Percentiles rank a stretch among this genome's conserved stretches.
phyloP scores from a whole-genome alignment of 331 rosid genomes.

The Arachis monticola region DNA sequence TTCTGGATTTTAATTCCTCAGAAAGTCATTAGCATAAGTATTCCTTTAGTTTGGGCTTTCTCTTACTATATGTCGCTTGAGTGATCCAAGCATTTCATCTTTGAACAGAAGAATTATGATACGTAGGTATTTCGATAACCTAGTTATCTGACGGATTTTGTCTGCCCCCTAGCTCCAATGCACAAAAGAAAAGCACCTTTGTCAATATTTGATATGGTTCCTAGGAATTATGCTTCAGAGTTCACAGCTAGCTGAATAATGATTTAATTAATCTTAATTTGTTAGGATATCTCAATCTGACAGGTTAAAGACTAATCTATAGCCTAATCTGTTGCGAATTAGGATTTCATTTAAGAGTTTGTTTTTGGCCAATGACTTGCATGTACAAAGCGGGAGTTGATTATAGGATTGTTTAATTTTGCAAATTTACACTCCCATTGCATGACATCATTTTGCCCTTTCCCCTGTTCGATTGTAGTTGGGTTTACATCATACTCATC shows the following conservation, averaged over 20 bases:
- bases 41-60: constrained; percentile 37
- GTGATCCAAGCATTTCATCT: constrained; percentile 21
- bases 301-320: too few relatives aligned
- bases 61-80: constrained; percentile 36
- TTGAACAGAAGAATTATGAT: constrained; percentile 4
- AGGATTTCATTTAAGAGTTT: too few relatives aligned
- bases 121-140: constrained; percentile 26
- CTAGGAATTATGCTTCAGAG: constrained; percentile 12
- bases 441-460: too few relatives aligned
- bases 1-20: constrained; percentile 41
- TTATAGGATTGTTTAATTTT: too few relatives aligned
- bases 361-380: too few relatives aligned
- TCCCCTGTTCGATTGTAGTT: neutral
- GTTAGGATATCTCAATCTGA: neutral
- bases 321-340: too few relatives aligned
- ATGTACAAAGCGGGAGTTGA: too few relatives aligned
- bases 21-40: constrained; percentile 45
- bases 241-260: neutral
- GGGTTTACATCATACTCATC: neutral
- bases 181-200: constrained; percentile 22
- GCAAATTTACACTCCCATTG: too few relatives aligned
- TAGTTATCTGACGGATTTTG: constrained; percentile 31
- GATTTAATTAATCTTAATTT: neutral
- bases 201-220: constrained; percentile 21
- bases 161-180: constrained; percentile 24